These are phyloP conservation scores for Ceratocystis ficicola DNA, from an alignment of 2,329 filamentous ascomycete genomes.

Conservation along the genomic window DNA sequence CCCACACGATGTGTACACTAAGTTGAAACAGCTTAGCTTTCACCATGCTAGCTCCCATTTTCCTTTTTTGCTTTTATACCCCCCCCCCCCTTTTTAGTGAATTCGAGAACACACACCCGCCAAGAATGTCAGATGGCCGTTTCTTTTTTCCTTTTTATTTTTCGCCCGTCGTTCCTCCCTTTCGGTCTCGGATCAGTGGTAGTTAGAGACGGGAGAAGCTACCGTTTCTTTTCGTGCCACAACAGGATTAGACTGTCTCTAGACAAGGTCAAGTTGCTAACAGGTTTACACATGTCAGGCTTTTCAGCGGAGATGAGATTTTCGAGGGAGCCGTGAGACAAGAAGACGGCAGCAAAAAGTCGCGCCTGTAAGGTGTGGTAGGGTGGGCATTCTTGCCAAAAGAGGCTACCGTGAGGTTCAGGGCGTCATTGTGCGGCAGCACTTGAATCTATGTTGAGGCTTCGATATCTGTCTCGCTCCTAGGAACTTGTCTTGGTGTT, in stretches of 20 bases:
- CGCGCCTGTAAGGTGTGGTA: background rate
- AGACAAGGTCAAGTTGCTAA: background rate
- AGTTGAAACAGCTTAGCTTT: background rate
- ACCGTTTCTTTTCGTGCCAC: background rate
- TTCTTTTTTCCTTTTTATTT: background rate
- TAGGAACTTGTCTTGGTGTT: background rate
- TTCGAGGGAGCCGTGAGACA: conserved; percentile 16
- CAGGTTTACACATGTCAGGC: conserved; percentile 4
- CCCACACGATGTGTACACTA: too few species aligned
- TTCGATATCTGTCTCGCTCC: background rate
- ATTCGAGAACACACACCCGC: background rate
- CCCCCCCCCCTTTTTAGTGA: background rate
- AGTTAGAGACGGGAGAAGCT: background rate
- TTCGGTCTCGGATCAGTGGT: background rate
- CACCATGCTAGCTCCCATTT: background rate
- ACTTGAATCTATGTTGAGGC: background rate
- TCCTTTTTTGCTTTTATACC: background rate
- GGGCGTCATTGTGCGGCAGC: background rate
- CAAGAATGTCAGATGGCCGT: too few species aligned
- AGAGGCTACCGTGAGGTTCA: background rate
- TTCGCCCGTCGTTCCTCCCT: background rate
- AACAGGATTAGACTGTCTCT: background rate
- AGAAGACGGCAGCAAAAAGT: background rate
- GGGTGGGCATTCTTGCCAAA: background rate
- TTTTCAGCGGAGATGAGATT: conserved; percentile 18